These are phyloP conservation scores for Mycosphaerella sp. DNA, from an alignment of 2,329 filamentous ascomycete species.

Conservation along the genomic window DNA sequence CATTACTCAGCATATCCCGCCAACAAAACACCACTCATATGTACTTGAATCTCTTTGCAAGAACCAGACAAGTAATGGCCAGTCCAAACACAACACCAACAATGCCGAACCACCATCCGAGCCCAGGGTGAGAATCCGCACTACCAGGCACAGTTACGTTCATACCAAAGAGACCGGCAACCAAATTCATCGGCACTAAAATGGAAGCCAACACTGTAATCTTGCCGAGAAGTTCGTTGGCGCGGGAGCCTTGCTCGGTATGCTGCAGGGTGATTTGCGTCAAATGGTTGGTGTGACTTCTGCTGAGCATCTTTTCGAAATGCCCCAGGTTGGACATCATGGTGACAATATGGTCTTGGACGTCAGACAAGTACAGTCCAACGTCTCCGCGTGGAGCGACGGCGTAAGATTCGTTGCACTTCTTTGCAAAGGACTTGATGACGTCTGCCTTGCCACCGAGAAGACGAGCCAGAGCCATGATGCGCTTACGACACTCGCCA, in stretches of 20 bases:
- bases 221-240: slow-evolving; percentile 86
- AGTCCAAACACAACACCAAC: slow-evolving; percentile 49
- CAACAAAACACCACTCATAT: slow-evolving; percentile 27
- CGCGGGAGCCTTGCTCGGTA: slow-evolving; percentile 77
- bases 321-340: slow-evolving; percentile 97
- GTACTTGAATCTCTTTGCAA: slow-evolving; percentile 41
- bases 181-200: slow-evolving; percentile 89
- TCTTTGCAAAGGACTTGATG: slow-evolving; percentile 93
- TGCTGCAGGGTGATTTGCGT: slow-evolving; percentile 91
- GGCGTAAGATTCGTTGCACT: slow-evolving; percentile 95
- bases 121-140: slow-evolving; percentile 30
- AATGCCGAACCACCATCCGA: slow-evolving; percentile 57
- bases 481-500: slow-evolving; percentile 85
- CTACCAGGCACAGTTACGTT: slow-evolving; percentile 69
- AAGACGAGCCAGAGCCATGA: slow-evolving; percentile 86
- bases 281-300: slow-evolving; percentile 91
- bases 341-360: slow-evolving; percentile 97
- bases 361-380: slow-evolving; percentile 91
- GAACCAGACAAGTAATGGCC: slow-evolving; percentile 35
- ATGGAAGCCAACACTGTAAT: slow-evolving; percentile 92
- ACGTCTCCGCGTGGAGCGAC: slow-evolving; percentile 95
- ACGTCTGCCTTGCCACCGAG: slow-evolving; percentile 98
- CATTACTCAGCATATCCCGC: too few relatives aligned
- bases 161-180: slow-evolving; percentile 84
- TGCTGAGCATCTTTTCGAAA: slow-evolving; percentile 95